Base-by-base conservation (phyloP, 2,329 filamentous ascomycete species). In the Blumeriella jaapii region DNA sequence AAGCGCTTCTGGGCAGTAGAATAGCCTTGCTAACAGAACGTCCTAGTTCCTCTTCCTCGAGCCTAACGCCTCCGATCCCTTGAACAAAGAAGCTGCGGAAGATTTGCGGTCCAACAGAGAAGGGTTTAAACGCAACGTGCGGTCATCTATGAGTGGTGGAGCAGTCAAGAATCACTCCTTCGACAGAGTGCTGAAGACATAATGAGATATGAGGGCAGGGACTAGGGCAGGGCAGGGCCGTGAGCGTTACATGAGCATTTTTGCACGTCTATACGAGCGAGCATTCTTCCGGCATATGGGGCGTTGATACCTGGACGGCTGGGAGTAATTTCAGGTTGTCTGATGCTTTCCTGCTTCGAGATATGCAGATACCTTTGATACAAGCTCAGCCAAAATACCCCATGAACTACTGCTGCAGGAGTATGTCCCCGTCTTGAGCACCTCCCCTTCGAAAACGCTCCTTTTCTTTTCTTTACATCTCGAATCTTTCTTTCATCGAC, bases 71-170 rank as follows among this genome's bases (percentile, higher is more conserved):
- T 87, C 82, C 31, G 91, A 98, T 56, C 91, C 91, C n/a, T 65
- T 98, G 42, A 98, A 98, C 62, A 95, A 98, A 67, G 89, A 96
- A 54, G 91, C 91, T 0, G 91, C 91, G 3, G 86, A 95, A 42
- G 91, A 96, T 55, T 66, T 98, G 49, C 77, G 89, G 52, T 68
- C 69, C 30, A 93, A 91, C 59, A 67, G 86, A 23, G 91, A 96
- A 35, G 74, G 69, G 18, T 98, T 98, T 63, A 91, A 87, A 68
- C 70, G 85, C 42, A 95, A 96, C 55, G 91, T 96, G 24, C 73
- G 82, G 52, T 70, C 69, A 14, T 71, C 85, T 5, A 94, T 98
- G 83, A 68, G 65, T 3, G 91, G 91, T 34, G 85, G 86, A 5
- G 62, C 63, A 1, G 77, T 96, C 25, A 78, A 75, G 59, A 79